Percentiles rank a stretch among this genome's conserved stretches.
These are phyloP conservation scores for Trichosporon ovoides DNA, from an alignment of 1,284 basidiomycete species.

Conservation along the genomic window DNA sequence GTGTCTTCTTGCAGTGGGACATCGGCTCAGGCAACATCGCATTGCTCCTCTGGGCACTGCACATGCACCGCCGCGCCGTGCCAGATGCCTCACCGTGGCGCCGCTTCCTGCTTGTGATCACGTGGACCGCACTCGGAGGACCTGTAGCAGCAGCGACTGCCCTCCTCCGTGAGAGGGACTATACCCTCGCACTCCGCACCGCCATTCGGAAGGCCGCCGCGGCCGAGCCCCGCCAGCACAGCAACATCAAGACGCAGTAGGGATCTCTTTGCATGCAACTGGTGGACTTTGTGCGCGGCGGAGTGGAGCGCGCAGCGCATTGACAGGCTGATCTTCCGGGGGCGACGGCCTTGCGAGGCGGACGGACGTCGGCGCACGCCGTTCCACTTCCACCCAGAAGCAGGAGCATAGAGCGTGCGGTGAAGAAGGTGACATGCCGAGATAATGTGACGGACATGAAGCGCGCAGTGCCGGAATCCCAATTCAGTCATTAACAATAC, in stretches of 20 bases:
- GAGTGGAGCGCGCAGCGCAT: too few species aligned
- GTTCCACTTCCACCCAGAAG: too few species aligned
- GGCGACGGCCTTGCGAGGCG: too few species aligned
- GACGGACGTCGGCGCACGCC: too few species aligned
- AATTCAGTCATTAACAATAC: too few species aligned
- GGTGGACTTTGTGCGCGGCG: too few species aligned
- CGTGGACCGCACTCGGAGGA: not conserved
- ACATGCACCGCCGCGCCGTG: slow-evolving; percentile 1
- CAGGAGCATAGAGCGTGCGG: too few species aligned
- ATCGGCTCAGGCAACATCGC: not conserved
- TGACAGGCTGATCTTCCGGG: too few species aligned
- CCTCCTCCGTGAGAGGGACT: not conserved
- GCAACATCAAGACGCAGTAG: not conserved
- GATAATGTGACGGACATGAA: too few species aligned
- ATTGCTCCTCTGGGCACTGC: not conserved
- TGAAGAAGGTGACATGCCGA: too few species aligned
- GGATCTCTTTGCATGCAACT: too few species aligned
- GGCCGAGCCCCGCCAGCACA: not conserved
- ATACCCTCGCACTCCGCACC: not conserved
- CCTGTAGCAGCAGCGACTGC: not conserved
- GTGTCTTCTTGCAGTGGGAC: not conserved
- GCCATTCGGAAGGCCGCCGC: not conserved
- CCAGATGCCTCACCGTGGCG: not conserved
- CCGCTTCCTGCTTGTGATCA: not conserved
- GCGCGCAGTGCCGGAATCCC: too few species aligned